Conservation (phyloP, 2,329 filamentous ascomycete genomes). For the Monosporascus sp. region DNA sequence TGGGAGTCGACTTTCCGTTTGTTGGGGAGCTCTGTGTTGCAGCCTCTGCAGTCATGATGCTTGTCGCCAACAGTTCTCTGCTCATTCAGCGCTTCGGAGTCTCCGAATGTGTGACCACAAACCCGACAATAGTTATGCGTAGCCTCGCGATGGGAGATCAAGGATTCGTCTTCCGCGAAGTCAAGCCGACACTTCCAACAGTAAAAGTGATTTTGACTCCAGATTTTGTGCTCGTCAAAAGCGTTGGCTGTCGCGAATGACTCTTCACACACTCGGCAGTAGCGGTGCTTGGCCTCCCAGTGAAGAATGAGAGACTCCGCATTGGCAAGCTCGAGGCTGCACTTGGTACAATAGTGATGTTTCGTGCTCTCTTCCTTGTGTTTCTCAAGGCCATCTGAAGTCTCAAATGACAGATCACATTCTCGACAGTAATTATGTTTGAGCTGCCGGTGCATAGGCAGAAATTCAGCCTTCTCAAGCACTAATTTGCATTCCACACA, state of each 20-base stretch:
- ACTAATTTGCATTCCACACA: too few relatives aligned
- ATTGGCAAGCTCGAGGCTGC: constrained; percentile 1
- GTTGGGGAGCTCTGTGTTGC: too few relatives aligned
- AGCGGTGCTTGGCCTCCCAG: neutral
- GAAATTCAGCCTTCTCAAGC: too few relatives aligned
- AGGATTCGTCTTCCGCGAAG: neutral
- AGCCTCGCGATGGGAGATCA: too few relatives aligned
- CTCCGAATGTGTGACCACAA: too few relatives aligned
- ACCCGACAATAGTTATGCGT: too few relatives aligned
- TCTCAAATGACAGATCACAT: neutral
- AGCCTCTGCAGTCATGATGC: too few relatives aligned
- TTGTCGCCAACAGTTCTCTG: too few relatives aligned
- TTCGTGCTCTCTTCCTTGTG: neutral
- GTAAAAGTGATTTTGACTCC: neutral
- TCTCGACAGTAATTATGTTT: neutral
- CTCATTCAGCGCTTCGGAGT: too few relatives aligned
- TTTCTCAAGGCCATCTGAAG: neutral
- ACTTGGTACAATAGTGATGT: constrained; percentile 1
- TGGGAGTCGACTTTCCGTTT: too few relatives aligned
- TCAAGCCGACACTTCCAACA: neutral
- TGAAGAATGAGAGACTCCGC: neutral
- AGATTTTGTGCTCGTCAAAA: neutral
- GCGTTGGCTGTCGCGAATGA: neutral
- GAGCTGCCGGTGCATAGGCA: too few relatives aligned
- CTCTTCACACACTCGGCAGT: constrained; percentile 1